Evolutionary conservation across 2,329 filamentous ascomycete genomes (phyloP).

Genomic region (Juglanconis sp.): DNA sequence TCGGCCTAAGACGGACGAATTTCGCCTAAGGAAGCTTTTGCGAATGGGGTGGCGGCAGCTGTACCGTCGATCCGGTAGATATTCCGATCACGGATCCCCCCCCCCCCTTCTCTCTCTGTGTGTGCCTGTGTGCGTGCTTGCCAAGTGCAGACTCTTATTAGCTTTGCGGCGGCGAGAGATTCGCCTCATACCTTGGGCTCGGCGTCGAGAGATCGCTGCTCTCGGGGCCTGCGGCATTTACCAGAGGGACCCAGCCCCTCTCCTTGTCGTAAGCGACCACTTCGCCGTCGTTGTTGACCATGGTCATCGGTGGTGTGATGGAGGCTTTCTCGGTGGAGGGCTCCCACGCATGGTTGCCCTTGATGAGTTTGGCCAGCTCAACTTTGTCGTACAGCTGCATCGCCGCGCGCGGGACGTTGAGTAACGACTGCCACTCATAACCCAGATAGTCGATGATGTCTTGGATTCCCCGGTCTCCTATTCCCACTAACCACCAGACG

Average conservation of each 20-base stretch:
- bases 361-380: constrained; percentile 39
- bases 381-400: constrained; percentile 30
- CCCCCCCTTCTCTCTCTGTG: no score
- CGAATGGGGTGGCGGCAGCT: no score
- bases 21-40: no score
- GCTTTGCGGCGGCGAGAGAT: not conserved
- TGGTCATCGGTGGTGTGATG: not conserved
- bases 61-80: no score
- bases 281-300: constrained; percentile 20
- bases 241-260: constrained; percentile 1
- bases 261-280: constrained; percentile 9
- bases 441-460: constrained; percentile 41
- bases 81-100: no score
- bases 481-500: constrained; percentile 50
- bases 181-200: not conserved
- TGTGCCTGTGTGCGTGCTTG: no score
- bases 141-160: not conserved
- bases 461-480: constrained; percentile 43
- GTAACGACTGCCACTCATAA: constrained; percentile 36
- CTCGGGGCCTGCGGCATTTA: not conserved
- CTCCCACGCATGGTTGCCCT: constrained; percentile 42
- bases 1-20: not conserved
- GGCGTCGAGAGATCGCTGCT: not conserved
- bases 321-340: constrained; percentile 20
- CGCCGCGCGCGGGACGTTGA: constrained; percentile 40